These are phyloP conservation scores for Amphichorda felina DNA, from an alignment of 2,329 filamentous ascomycete genomes.

Conservation along the genomic window DNA sequence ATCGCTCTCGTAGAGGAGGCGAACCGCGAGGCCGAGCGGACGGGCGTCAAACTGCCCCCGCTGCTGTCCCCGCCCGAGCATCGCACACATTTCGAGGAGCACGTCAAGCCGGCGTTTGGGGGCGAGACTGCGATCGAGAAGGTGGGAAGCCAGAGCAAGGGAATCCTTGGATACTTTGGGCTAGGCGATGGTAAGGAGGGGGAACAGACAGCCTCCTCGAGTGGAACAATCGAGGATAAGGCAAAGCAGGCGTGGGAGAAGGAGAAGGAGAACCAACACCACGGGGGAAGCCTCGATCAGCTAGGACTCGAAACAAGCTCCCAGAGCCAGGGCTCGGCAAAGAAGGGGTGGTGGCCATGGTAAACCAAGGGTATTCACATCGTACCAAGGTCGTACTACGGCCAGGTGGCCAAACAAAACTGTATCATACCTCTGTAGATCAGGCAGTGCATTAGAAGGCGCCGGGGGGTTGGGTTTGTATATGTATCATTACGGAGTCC, in stretches of 20 bases:
- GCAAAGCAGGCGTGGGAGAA: constrained; percentile 31
- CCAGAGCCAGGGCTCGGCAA: constrained; percentile 15
- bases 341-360: constrained; percentile 38
- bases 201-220: constrained; percentile 6
- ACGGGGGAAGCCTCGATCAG: constrained; percentile 37
- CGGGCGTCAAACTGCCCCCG: constrained; percentile 35
- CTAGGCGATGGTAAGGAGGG: background rate
- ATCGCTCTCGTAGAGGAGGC: constrained; percentile 44
- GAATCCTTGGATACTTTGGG: background rate
- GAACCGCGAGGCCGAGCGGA: constrained; percentile 31
- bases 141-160: constrained; percentile 4
- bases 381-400: no score
- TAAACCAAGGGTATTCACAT: constrained; percentile 8
- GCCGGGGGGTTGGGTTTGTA: constrained; percentile 20
- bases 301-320: constrained; percentile 25
- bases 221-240: constrained; percentile 20
- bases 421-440: constrained; percentile 32
- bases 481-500: constrained; percentile 1
- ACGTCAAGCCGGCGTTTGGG: constrained; percentile 18
- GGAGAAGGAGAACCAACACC: constrained; percentile 38
- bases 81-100: constrained; percentile 22
- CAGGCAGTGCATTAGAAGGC: constrained; percentile 31
- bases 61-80: constrained; percentile 33
- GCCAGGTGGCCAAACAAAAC: constrained; percentile 2
- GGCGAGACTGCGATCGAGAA: constrained; percentile 4